These are phyloP conservation scores for Lachnellula occidentalis DNA, from an alignment of 2,329 filamentous ascomycete genomes.

Conservation along the genomic window DNA sequence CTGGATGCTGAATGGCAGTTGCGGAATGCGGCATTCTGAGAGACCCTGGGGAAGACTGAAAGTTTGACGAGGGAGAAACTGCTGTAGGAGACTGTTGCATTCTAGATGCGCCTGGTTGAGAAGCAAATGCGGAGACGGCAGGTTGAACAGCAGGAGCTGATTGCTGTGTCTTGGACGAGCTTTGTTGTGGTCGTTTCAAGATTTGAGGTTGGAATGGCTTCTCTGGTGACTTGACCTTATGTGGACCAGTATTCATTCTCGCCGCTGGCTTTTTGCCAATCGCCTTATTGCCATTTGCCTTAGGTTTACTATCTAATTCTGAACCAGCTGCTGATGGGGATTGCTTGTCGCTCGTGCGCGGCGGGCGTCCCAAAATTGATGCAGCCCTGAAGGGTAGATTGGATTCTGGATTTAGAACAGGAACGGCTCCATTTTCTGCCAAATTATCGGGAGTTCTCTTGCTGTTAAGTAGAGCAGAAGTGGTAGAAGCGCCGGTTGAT, in stretches of 20 bases:
- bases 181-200: conserved; percentile 43
- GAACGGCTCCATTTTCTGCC: conserved; percentile 12
- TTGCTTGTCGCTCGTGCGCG: conserved; percentile 15
- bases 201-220: conserved; percentile 50
- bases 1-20: not conserved
- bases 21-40: not conserved
- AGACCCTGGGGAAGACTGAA: not conserved
- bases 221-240: conserved; percentile 20
- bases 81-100: not conserved
- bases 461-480: conserved; percentile 16
- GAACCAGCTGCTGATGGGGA: not conserved
- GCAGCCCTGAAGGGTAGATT: conserved; percentile 26
- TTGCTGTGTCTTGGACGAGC: conserved; percentile 27
- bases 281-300: conserved; percentile 7
- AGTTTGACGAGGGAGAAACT: not conserved
- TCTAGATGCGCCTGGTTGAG: not conserved
- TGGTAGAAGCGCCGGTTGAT: conserved; percentile 16
- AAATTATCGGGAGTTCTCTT: conserved; percentile 18
- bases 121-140: not conserved
- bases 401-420: conserved; percentile 22
- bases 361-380: conserved; percentile 25
- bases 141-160: not conserved
- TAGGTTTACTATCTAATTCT: conserved; percentile 3
- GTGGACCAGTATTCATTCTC: not conserved
- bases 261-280: conserved; percentile 6